Evolutionary conservation across 257 asterid genomes (phyloP), one percentile per base, ranked within the genome.

Genomic region (Coffea eugenioides): DNA sequence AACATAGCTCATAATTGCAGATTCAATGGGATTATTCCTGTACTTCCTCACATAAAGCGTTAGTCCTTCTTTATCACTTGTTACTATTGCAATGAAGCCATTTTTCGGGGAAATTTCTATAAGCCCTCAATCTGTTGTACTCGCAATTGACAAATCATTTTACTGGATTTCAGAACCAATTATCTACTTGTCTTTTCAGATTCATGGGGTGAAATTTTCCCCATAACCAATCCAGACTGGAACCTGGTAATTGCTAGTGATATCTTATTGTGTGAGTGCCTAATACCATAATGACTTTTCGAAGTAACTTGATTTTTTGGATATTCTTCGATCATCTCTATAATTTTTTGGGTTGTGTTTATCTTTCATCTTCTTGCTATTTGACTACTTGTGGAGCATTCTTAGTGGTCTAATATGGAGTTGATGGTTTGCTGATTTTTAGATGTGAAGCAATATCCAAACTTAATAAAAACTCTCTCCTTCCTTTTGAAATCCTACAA

Each of bases 211-310:
- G 97, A 93, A 73, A 88, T 43, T 25, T 95, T 95, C 83, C 97
- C 97, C 4, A 74, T 82, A 78, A 36, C 89, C 36, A 80, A 79
- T 59, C 97, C 98, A 39, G 85, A 88, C 41, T 95, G 98, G 98
- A 97, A 95, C 81, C 93, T 95, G 76, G 84, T 93, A 21, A 88
- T 93, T 65, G 99, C 99, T 49, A 95, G 99, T 86, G 99, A 95
- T 86, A 92, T 95, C 75, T 82, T 95, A 77, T 71, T 95, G 80
- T 93, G 99, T 91, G 89, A 92, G 98, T 86, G 77, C 74, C 43
- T 74, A 62, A 46, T 46, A 8, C 80, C 67, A 39, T 27, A 49
- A 36, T 45, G 23, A 11, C 71, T 69, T 61, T 20, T 43, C 15
- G 16, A 11, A 7, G 54, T 54, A 75, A 70, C 39, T 36, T 16